Percentiles rank a stretch among this genome's conserved stretches.
Conservation (phyloP, 78 protist genomes). For the Blattamonas nauphoetae region DNA sequence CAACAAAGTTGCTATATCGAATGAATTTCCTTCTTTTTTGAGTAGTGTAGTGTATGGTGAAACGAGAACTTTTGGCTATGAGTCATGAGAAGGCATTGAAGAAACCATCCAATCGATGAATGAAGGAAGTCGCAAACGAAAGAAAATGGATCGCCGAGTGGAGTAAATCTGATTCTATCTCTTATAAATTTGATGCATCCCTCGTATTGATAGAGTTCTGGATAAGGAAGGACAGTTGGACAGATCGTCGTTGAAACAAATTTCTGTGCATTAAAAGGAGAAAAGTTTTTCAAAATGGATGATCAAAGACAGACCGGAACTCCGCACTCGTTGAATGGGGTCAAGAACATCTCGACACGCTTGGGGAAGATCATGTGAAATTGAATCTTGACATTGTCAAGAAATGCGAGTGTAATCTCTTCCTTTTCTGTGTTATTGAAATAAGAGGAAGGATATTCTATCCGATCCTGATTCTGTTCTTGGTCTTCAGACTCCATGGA, state of each 20-base stretch:
- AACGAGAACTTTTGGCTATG: background rate
- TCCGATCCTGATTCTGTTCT: too few species aligned
- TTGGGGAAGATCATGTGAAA: background rate
- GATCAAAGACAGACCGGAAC: background rate
- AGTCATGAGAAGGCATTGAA: background rate
- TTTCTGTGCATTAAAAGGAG: background rate
- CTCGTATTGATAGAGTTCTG: background rate
- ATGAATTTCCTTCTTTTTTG: background rate
- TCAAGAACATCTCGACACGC: background rate
- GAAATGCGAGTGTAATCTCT: background rate
- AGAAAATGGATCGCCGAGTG: background rate
- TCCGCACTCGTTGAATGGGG: constrained; percentile 3
- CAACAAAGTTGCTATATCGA: background rate
- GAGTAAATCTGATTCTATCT: background rate
- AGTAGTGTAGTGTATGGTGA: background rate
- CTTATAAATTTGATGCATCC: background rate
- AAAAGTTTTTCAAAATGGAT: background rate
- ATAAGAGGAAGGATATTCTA: background rate
- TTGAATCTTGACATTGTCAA: background rate
- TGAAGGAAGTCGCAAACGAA: background rate
- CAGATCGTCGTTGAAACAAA: background rate
- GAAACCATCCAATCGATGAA: background rate
- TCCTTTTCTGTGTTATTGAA: background rate
- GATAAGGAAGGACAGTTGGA: constrained; percentile 1
- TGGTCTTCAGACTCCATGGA: too few species aligned